Evolutionary conservation across 2,329 filamentous ascomycete genomes (phyloP).

Genomic region (Fusarium abutilonis): DNA sequence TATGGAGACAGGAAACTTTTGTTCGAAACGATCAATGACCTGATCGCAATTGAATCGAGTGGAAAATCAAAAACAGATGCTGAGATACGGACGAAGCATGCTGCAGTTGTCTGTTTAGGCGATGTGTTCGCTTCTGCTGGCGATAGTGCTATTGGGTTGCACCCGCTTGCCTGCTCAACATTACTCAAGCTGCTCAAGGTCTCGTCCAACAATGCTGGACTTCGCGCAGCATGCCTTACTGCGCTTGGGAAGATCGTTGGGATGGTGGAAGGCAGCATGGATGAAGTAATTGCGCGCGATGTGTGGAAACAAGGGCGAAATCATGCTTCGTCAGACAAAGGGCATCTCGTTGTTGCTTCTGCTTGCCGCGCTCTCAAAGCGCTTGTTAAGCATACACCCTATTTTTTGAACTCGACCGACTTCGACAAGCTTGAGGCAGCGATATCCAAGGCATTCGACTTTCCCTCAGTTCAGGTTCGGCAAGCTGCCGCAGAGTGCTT

Average conservation of each 20-base stretch:
- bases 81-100: slow-evolving; percentile 83
- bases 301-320: slow-evolving; percentile 91
- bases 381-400: slow-evolving; percentile 75
- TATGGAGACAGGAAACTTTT: slow-evolving; percentile 90
- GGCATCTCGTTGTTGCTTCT: slow-evolving; percentile 78
- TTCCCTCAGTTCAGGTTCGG: slow-evolving; percentile 75
- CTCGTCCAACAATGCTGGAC: slow-evolving; percentile 80
- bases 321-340: slow-evolving; percentile 81
- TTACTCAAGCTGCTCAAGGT: slow-evolving; percentile 83
- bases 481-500: slow-evolving; percentile 88
- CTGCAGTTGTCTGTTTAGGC: slow-evolving; percentile 85
- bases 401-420: slow-evolving; percentile 88
- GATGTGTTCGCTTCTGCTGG: slow-evolving; percentile 92
- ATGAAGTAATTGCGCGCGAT: slow-evolving; percentile 86
- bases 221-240: slow-evolving; percentile 80
- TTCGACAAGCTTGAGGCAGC: slow-evolving; percentile 87
- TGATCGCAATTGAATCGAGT: slow-evolving; percentile 75
- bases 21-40: slow-evolving; percentile 93
- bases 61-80: slow-evolving; percentile 80
- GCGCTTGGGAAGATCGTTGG: slow-evolving; percentile 79
- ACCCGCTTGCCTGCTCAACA: slow-evolving; percentile 76
- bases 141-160: slow-evolving; percentile 88
- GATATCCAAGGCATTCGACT: slow-evolving; percentile 89
- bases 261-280: slow-evolving; percentile 80
- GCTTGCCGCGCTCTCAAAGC: slow-evolving; percentile 83